These are phyloP conservation scores for Dalbergia cultrata DNA, from an alignment of 306 rosid species.

Conservation along the genomic window DNA sequence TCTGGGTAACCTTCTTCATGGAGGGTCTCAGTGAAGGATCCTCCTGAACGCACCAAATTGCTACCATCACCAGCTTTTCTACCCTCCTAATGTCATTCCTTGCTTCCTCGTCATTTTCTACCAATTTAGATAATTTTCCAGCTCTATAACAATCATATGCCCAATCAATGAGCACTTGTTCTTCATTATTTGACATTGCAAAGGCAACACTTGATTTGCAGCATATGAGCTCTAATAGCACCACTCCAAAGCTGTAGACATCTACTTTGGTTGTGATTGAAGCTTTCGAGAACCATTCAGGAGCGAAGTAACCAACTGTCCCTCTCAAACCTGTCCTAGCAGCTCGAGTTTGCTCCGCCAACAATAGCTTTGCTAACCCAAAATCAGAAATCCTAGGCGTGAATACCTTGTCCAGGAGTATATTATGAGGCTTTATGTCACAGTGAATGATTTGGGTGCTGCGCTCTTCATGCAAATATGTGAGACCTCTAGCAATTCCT, in stretches of 20 bases:
- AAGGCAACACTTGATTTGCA: constrained; percentile 2
- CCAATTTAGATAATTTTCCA: neutral
- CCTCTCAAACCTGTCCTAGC: constrained; percentile 44
- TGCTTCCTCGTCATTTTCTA: neutral
- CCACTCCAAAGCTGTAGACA: neutral
- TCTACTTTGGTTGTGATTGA: neutral
- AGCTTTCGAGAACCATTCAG: neutral
- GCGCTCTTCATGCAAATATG: neutral
- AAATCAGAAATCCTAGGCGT: constrained; percentile 44
- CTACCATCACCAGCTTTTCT: neutral
- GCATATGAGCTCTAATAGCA: neutral
- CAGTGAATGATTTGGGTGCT: neutral
- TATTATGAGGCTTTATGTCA: constrained; percentile 48
- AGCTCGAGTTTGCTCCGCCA: constrained; percentile 38
- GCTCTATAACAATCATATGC: constrained; percentile 17
- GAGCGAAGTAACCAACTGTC: constrained; percentile 41
- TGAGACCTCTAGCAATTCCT: neutral
- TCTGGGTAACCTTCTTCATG: neutral
- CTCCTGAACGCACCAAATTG: neutral
- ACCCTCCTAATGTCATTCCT: neutral
- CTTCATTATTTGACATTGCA: constrained; percentile 8
- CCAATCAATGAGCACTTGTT: constrained; percentile 25
- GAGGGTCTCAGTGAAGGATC: neutral
- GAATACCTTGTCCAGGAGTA: constrained; percentile 30
- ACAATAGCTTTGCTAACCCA: constrained; percentile 48